Evolutionary conservation across 768 basidiomycete genomes (phyloP).

Genomic region (Lyophyllum shimeji): DNA sequence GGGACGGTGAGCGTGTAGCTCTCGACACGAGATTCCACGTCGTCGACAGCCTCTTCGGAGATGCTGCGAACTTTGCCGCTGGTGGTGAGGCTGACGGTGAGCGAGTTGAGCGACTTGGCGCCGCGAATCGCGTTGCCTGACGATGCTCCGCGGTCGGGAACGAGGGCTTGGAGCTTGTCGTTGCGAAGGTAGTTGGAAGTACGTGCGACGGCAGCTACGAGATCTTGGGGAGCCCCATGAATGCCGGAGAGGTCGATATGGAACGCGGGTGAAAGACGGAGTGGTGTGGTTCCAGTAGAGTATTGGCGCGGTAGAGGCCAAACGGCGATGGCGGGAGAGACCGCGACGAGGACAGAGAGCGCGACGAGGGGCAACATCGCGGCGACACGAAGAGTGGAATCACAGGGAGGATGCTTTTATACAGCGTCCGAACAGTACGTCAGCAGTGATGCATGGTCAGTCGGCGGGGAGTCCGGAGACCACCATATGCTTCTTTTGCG

Average conservation of each 20-base stretch:
- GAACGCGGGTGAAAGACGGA: constrained; percentile 34
- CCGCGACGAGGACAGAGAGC: constrained; percentile 19
- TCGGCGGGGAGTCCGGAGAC: background rate
- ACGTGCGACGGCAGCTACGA: constrained; percentile 52
- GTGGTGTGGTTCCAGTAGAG: constrained; percentile 37
- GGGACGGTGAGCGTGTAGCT: constrained; percentile 60
- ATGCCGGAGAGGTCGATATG: constrained; percentile 44
- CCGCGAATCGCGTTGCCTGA: constrained; percentile 37
- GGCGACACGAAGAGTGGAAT: background rate
- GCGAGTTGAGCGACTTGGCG: constrained; percentile 41
- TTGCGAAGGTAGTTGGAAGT: constrained; percentile 41
- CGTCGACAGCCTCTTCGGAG: constrained; percentile 50
- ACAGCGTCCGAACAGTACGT: constrained; percentile 4
- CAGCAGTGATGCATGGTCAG: constrained; percentile 4
- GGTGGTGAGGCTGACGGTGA: constrained; percentile 43
- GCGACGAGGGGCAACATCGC: constrained; percentile 15
- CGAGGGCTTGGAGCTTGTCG: constrained; percentile 61
- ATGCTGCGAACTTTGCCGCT: constrained; percentile 43
- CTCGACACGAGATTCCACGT: constrained; percentile 57
- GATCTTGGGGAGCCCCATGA: constrained; percentile 49
- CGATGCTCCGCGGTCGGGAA: constrained; percentile 58
- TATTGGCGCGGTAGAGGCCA: constrained; percentile 44
- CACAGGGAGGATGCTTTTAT: background rate
- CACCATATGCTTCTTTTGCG: constrained; percentile 1
- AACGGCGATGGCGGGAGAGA: constrained; percentile 26